Evolutionary conservation across 176 grass and related monocot species (phyloP).

Genomic region (Elymus sibiricus): DNA sequence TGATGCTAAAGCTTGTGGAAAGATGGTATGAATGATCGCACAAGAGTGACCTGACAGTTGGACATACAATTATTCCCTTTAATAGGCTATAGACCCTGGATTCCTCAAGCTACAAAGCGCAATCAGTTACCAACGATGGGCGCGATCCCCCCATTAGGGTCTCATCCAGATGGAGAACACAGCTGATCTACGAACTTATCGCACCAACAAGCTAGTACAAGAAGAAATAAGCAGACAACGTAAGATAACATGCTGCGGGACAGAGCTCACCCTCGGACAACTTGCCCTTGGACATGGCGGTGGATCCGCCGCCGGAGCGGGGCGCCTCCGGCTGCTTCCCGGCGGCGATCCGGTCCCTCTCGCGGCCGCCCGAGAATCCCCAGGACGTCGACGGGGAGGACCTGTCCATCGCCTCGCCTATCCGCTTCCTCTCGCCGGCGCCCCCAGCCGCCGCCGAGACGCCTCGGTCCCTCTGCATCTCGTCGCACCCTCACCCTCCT

Average conservation of each 20-base stretch:
- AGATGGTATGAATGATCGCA: neutral
- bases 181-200: neutral
- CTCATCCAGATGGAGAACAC: neutral
- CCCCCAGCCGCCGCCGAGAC: slow-evolving; percentile 26
- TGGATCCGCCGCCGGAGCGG: slow-evolving; percentile 35
- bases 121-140: neutral
- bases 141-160: neutral
- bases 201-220: neutral
- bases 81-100: neutral
- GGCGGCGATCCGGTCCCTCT: slow-evolving; percentile 45
- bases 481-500: slow-evolving; percentile 9
- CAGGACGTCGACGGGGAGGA: slow-evolving; percentile 54
- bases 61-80: neutral
- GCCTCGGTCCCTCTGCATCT: slow-evolving; percentile 44
- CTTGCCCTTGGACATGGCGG: slow-evolving; percentile 44
- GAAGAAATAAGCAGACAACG: neutral
- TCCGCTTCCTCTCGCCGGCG: slow-evolving; percentile 46
- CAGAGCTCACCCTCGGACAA: slow-evolving; percentile 40
- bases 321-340: slow-evolving; percentile 50
- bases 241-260: neutral
- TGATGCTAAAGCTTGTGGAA: neutral
- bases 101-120: neutral
- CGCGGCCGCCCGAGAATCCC: slow-evolving; percentile 31
- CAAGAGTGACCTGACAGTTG: neutral
- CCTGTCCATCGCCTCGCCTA: slow-evolving; percentile 56